Percentiles rank a stretch among this genome's conserved stretches.
These are phyloP conservation scores for Aspergillus biplanus DNA, from an alignment of 495 filamentous ascomycete species.

Conservation along the genomic window DNA sequence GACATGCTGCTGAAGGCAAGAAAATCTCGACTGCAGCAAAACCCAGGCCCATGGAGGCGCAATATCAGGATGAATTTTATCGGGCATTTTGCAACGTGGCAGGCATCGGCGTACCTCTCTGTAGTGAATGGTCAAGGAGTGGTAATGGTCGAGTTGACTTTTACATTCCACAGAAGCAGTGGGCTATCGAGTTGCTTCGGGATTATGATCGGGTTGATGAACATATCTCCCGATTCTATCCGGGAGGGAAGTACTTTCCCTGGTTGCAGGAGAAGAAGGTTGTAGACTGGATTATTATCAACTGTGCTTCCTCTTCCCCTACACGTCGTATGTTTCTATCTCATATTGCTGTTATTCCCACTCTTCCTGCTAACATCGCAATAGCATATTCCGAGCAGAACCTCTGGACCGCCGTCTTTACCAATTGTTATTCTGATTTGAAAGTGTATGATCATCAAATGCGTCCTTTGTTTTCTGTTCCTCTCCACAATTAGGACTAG, in stretches of 20 bases:
- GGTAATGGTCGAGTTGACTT: constrained; percentile 22
- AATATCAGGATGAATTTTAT: constrained; percentile 25
- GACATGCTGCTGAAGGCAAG: background rate
- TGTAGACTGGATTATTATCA: constrained; percentile 12
- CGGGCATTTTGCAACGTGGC: constrained; percentile 10
- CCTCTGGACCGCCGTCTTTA: no score
- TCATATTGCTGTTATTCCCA: no score
- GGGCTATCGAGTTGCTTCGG: constrained; percentile 23
- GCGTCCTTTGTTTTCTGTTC: no score
- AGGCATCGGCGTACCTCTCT: constrained; percentile 13
- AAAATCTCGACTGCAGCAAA: background rate
- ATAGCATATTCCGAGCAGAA: no score
- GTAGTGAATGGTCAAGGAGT: constrained; percentile 19
- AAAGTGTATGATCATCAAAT: no score
- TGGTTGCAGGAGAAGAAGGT: constrained; percentile 12
- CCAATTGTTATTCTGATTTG: no score
- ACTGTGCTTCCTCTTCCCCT: constrained; percentile 19
- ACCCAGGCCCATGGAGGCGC: constrained; percentile 10
- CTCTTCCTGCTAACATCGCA: no score
- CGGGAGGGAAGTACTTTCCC: constrained; percentile 9
- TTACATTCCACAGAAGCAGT: constrained; percentile 13
- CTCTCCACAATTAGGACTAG: no score
- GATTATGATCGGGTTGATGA: constrained; percentile 11
- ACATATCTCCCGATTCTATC: constrained; percentile 11
- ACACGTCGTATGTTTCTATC: constrained; percentile 9